A percentile compares a stretch with the other conserved stretches of the same genome.
These are phyloP conservation scores for Anisodus tanguticus DNA, from an alignment of 257 asterid genomes.

Conservation along the genomic window DNA sequence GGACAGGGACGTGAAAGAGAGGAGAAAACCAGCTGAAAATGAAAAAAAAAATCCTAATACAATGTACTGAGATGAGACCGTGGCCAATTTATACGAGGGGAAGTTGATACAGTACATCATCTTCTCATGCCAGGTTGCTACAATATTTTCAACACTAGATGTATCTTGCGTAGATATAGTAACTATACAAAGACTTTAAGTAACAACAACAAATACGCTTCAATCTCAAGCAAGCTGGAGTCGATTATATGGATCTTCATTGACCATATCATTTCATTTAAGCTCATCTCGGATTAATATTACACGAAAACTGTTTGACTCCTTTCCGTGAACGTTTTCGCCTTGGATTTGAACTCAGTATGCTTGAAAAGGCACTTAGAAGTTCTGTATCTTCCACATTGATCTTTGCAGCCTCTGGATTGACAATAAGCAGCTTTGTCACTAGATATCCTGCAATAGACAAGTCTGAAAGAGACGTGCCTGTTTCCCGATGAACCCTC, in stretches of 20 bases:
- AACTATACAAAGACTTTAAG: not conserved
- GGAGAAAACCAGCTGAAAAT: not conserved
- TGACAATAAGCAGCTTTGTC: constrained; percentile 64
- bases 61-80: not conserved
- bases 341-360: constrained; percentile 62
- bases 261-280: not conserved
- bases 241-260: not conserved
- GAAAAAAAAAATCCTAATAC: not conserved
- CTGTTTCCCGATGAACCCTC: constrained; percentile 75
- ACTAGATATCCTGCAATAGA: constrained; percentile 79
- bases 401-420: constrained; percentile 73
- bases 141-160: not conserved
- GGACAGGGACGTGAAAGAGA: not conserved
- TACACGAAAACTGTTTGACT: constrained; percentile 45
- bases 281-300: not conserved
- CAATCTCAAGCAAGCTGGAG: not conserved
- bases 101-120: not conserved
- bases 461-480: constrained; percentile 82
- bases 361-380: constrained; percentile 57
- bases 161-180: not conserved
- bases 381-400: constrained; percentile 71
- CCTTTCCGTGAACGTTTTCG: constrained; percentile 66
- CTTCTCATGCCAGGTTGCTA: not conserved
- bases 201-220: not conserved
- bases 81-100: not conserved